Percentiles rank a stretch among this genome's conserved stretches.
phyloP scores from a whole-genome alignment of 257 asterid genomes.

The Penstemon eatonii region DNA sequence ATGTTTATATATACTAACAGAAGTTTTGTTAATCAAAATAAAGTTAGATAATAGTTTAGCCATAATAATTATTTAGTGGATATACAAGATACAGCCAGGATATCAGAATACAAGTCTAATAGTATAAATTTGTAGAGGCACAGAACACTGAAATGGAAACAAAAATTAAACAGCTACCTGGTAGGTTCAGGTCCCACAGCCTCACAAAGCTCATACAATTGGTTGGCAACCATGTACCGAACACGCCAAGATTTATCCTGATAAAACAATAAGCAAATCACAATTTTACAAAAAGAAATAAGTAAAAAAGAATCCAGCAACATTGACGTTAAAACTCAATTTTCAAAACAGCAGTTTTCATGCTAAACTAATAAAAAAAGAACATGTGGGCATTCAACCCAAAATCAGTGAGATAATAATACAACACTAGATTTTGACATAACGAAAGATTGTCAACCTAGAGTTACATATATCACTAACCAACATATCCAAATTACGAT shows the following conservation, averaged over 20 bases:
- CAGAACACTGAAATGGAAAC: slow-evolving; percentile 11
- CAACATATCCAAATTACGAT: slow-evolving; percentile 6
- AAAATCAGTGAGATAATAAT: not conserved
- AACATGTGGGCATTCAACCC: not conserved
- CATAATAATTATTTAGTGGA: too few relatives aligned
- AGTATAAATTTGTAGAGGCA: not conserved
- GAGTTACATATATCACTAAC: not conserved
- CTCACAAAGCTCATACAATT: slow-evolving; percentile 93
- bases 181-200: slow-evolving; percentile 97
- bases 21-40: not conserved
- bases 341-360: not conserved
- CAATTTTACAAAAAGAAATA: not conserved
- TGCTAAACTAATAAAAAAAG: not conserved
- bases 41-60: not conserved
- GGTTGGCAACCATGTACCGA: slow-evolving; percentile 98
- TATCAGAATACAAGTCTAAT: not conserved
- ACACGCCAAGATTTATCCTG: slow-evolving; percentile 99
- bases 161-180: slow-evolving; percentile 50
- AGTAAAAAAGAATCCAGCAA: not conserved
- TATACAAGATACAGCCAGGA: too few relatives aligned
- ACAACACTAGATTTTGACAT: slow-evolving; percentile 3
- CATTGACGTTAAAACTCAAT: not conserved
- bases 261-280: not conserved
- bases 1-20: too few relatives aligned
- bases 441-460: slow-evolving; percentile 1